Base-by-base conservation (phyloP, 257 asterid species). In the Fraxinus quadrangulata region DNA sequence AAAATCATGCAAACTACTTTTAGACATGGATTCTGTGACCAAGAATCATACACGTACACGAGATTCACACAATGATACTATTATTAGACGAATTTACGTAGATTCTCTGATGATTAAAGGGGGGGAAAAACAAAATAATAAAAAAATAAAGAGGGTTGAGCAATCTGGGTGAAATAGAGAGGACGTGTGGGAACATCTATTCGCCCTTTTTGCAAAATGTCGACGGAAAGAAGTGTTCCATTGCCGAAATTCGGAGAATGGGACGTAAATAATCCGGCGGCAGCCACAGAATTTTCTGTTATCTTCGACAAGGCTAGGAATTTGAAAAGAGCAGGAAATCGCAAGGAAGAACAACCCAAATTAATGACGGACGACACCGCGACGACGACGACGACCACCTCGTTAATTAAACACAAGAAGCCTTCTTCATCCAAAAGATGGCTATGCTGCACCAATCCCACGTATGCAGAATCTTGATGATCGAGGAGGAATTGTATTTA, bases 201-300 rank as follows among this genome's bases (percentile, higher is more conserved):
- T 63, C 69, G 19, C 36, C 69, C 69, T 63, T 63, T 63, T 63
- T 63, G 34, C 19, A 26, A 12, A 63, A 63, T 63, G 69, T 63
- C 69, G 84, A 71, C 54, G 1, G 84, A 75, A 6, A 23, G 69
- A 42, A 81, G 51, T 40, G 73, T 70, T 21, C 77, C 77, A 2
- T 49, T 81, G 39, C 84, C 84, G 10, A 75, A 81, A 65, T 81
- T 81, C 16, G 84, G 84, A 31, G 80, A 75, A 42, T 81, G 84
- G 84, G 80, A 81, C 56, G 80, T 81, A 14, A 75, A 81, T n/a
- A 71, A 81, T 30, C 81, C 84, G 30, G 70, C 72, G 12, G 31
- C 79, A 0, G 83, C 83, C 0, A 45, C 34, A 2, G 69, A 71
- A 16, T 81, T 56, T 67, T 75, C 84, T 9, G 73, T 81, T 28